Conservation (phyloP, 768 basidiomycete species). For the Russula sp. region DNA sequence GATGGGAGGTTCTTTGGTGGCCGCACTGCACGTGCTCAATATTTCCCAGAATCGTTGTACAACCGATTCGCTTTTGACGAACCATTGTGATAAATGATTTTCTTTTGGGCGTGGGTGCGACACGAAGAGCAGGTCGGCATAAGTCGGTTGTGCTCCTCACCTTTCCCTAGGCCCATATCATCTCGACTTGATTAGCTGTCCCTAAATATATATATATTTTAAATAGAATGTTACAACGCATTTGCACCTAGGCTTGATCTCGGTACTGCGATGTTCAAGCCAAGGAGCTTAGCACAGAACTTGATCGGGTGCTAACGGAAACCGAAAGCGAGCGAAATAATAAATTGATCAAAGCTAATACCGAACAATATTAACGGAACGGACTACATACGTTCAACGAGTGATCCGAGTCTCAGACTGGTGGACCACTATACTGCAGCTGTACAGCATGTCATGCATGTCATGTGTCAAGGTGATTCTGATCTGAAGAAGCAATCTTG, state of each 20-base stretch:
- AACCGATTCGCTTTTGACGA: slow-evolving; percentile 49
- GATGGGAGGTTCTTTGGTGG: slow-evolving; percentile 94
- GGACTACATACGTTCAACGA: no score
- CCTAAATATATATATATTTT: background rate
- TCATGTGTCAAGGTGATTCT: no score
- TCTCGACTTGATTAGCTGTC: slow-evolving; percentile 5
- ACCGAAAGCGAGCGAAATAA: no score
- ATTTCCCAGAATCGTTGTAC: slow-evolving; percentile 67
- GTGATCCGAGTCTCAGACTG: no score
- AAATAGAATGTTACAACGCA: background rate
- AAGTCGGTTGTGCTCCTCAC: background rate
- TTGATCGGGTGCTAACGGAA: no score
- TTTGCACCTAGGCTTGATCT: background rate
- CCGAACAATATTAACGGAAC: background rate
- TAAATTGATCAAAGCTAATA: background rate
- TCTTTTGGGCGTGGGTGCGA: background rate
- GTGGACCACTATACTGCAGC: no score
- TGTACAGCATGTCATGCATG: no score
- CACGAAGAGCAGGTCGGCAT: background rate
- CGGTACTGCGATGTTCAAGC: background rate
- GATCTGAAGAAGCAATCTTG: no score
- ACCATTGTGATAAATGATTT: slow-evolving; percentile 35
- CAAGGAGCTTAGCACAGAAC: no score
- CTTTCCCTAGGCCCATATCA: background rate
- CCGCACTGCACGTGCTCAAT: slow-evolving; percentile 73